Base-by-base conservation (phyloP, 495 filamentous ascomycete species). In the Penicillium steckii region DNA sequence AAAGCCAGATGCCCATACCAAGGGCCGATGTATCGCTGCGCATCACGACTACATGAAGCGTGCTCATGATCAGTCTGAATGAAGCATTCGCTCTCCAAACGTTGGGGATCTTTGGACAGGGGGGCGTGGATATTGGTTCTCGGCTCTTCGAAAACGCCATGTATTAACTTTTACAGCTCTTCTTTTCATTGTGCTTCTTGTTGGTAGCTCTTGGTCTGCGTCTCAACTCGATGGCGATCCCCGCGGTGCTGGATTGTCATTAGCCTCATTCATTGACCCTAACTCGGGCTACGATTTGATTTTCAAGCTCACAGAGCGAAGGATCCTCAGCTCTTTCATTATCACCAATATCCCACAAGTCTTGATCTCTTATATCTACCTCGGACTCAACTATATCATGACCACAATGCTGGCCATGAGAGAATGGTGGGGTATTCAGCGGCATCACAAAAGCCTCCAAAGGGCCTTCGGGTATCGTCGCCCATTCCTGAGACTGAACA, bases 331-430 rank as follows among this genome's bases (percentile, higher is more conserved):
- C 7, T 19, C 21, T 10, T 26, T 45, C 24, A 10, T 45, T 15
- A 8, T 29, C 6, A 12, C 23, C 13, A 45, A 45, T 27, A 13
- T 25, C 9, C 43, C 43, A 15, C 43, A 45, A 27, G 23, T 45
- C 19, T 26, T 45, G 24, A 24, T 45, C 6, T 56, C 41, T 13
- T 56, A 50, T 30, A 41, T 76, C 4, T 78, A 79, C 48, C 44
- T 69, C 1, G 27, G 60, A 2, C 69, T 67, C 61, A 70, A 74
- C 57, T 45, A 62, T 35, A 45, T 73, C 24, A 53, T 68, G 46
- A 67, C 67, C 33, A 51, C 56, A 38, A 71, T 78, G 70, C 52
- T 73, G 37, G 44, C 64, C 24, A 54, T 57, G 22, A 12, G 55
- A 7, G 55, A 77, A 53, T 73, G 65, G 61, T 59, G 46, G 38